Percentiles rank a stretch among this genome's conserved stretches.
phyloP scores from a whole-genome alignment of 371 early-diverging fungal species.

The Apophysomyces ossiformis region DNA sequence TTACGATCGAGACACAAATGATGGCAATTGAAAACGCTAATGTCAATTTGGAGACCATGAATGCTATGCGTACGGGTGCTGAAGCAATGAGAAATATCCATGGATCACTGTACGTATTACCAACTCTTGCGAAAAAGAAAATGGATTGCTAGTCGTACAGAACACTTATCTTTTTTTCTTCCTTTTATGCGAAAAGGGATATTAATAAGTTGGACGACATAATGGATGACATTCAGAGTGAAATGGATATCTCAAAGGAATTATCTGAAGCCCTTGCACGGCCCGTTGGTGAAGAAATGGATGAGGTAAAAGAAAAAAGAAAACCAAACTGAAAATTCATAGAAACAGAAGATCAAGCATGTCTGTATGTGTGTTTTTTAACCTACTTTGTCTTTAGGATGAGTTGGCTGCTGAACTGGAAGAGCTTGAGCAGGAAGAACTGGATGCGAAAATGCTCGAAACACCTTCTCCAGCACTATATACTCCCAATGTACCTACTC shows the following conservation, averaged over 20 bases:
- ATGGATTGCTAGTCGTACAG: constrained; percentile 81
- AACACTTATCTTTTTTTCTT: constrained; percentile 13
- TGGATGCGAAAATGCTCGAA: constrained; percentile 86
- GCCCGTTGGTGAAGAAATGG: constrained; percentile 89
- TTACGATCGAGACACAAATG: constrained; percentile 95
- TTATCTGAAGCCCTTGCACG: constrained; percentile 93
- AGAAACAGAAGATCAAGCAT: too few species aligned
- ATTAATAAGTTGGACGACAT: constrained; percentile 94
- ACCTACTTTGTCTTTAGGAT: constrained; percentile 51
- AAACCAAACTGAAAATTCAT: background rate
- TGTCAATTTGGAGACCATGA: constrained; percentile 94
- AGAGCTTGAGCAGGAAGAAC: constrained; percentile 91
- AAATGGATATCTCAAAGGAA: constrained; percentile 96
- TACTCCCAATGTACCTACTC: constrained; percentile 63
- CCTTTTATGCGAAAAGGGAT: constrained; percentile 60
- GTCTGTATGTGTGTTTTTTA: background rate
- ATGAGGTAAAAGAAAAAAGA: constrained; percentile 63
- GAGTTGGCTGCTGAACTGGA: constrained; percentile 93
- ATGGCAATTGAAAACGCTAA: constrained; percentile 97
- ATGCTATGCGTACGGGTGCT: constrained; percentile 94
- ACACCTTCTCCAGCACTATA: constrained; percentile 70
- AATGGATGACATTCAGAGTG: constrained; percentile 97
- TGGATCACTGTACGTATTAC: constrained; percentile 76
- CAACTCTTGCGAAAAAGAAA: background rate
- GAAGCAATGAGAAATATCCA: constrained; percentile 95